Percentiles rank a stretch among this genome's conserved stretches.
Conservation (phyloP, 768 basidiomycete species). For the Dendrothele bispora region DNA sequence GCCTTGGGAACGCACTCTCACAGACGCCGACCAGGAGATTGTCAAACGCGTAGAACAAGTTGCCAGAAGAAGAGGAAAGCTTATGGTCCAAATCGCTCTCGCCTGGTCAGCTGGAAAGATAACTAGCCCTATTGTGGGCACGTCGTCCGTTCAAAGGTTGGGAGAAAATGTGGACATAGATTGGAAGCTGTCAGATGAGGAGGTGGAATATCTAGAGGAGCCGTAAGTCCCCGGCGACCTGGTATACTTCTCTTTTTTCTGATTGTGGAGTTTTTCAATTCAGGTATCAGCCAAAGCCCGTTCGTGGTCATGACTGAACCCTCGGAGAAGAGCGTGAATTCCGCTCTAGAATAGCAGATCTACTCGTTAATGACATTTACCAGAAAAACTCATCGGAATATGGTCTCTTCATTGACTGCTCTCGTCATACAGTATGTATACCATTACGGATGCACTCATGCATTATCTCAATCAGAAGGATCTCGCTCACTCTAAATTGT, state of each 20-base stretch:
- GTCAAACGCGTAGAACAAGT: slow-evolving; percentile 19
- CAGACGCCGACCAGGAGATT: slow-evolving; percentile 5
- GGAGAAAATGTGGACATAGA: slow-evolving; percentile 9
- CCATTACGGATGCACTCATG: no score
- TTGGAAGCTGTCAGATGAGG: not conserved
- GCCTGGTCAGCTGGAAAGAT: slow-evolving; percentile 30
- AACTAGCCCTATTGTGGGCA: slow-evolving; percentile 7
- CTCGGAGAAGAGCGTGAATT: no score
- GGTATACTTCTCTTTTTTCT: not conserved
- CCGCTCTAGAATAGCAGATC: no score
- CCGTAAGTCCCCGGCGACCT: not conserved
- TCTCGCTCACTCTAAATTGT: no score
- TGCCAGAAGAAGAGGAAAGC: slow-evolving; percentile 18
- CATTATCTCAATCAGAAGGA: no score
- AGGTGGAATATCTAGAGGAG: slow-evolving; percentile 3
- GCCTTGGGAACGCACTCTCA: not conserved
- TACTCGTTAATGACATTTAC: no score
- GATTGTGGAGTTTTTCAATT: not conserved
- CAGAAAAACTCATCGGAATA: no score
- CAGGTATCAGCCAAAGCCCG: slow-evolving; percentile 6
- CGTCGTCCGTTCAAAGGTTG: slow-evolving; percentile 7
- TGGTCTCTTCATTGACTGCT: no score
- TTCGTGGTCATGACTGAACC: slow-evolving; percentile 2
- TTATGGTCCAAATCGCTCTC: slow-evolving; percentile 24
- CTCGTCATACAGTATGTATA: no score